phyloP scores from a whole-genome alignment of 495 filamentous ascomycete species.

The Xeromyces bisporus region DNA sequence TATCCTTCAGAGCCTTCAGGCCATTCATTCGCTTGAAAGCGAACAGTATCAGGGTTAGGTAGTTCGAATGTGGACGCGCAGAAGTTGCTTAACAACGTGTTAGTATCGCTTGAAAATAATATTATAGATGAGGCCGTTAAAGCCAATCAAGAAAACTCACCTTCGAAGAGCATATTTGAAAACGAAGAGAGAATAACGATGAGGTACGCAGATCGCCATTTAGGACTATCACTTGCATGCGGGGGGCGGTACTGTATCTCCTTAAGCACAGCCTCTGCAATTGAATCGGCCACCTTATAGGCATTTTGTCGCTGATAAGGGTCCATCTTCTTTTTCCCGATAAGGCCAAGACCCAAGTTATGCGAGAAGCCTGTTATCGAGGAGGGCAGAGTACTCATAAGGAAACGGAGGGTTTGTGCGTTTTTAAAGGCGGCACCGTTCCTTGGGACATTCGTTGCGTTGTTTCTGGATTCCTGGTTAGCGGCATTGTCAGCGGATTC shows the following conservation, averaged over 20 bases:
- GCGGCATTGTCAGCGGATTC: slow-evolving; percentile 9
- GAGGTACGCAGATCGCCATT: slow-evolving; percentile 54
- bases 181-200: slow-evolving; percentile 62
- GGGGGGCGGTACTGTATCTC: slow-evolving; percentile 39
- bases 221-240: slow-evolving; percentile 22
- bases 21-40: slow-evolving; percentile 73
- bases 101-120: not conserved
- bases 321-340: slow-evolving; percentile 54
- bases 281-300: slow-evolving; percentile 53
- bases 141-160: slow-evolving; percentile 13
- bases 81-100: slow-evolving; percentile 18
- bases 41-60: slow-evolving; percentile 64
- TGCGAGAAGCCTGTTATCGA: slow-evolving; percentile 65
- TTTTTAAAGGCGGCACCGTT: slow-evolving; percentile 53
- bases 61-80: slow-evolving; percentile 44
- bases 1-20: slow-evolving; percentile 51
- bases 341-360: slow-evolving; percentile 58
- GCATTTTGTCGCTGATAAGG: slow-evolving; percentile 46
- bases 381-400: slow-evolving; percentile 57
- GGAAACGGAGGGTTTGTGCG: slow-evolving; percentile 52
- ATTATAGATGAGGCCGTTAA: not conserved
- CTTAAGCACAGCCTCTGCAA: slow-evolving; percentile 52
- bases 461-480: slow-evolving; percentile 22
- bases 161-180: slow-evolving; percentile 63
- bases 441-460: slow-evolving; percentile 24